Evolutionary conservation across 495 filamentous ascomycete genomes (phyloP), one percentile per base, ranked within the genome.

Genomic region (Ramalina peruviana): DNA sequence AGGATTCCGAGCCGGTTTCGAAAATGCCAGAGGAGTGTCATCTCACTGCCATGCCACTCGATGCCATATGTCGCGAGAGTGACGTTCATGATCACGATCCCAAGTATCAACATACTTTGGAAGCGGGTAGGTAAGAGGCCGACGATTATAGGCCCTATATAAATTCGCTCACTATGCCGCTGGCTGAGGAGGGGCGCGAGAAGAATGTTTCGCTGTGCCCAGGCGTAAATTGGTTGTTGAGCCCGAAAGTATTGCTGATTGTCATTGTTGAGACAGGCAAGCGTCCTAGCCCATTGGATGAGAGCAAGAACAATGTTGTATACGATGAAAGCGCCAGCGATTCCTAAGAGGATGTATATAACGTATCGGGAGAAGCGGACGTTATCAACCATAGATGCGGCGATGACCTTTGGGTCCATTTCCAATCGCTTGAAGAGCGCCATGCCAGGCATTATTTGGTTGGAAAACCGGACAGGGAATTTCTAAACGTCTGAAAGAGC

Each of bases 111-210:
- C 36, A 92, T 57, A 6, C 73, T 72, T 60, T 98, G 88, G 44
- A 95, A 78, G 10, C 92, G 79, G 39, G 81, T 86, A 4, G 92
- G 92, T 3, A 97, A 67, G 1, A 81, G 88, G 27, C 92, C 92
- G 58, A 95, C 74, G 62, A 86, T 88, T 56, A 92, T 60, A 38
- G 82, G 84, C 13, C 76, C 69, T 5, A 96, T 65, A 54, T 78
- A 77, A 54, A 94, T 78, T 62, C 94, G 89, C 47, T 82, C 78
- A 66, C 92, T 93, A 68, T 96, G 90, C 25, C 90, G 80, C 53
- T 75, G 83, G 11, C 74, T 75, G 63, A 85, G 81, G 19, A 97
- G 65, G 1, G 92, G 88, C 10, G 92, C 90, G 62, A 89, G 87
- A 55, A 94, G 72, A 46, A 94, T 59, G 58, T 90, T 71, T 53